Base-by-base conservation (phyloP, 805 yeast species). In the Yarrowia sp. region DNA sequence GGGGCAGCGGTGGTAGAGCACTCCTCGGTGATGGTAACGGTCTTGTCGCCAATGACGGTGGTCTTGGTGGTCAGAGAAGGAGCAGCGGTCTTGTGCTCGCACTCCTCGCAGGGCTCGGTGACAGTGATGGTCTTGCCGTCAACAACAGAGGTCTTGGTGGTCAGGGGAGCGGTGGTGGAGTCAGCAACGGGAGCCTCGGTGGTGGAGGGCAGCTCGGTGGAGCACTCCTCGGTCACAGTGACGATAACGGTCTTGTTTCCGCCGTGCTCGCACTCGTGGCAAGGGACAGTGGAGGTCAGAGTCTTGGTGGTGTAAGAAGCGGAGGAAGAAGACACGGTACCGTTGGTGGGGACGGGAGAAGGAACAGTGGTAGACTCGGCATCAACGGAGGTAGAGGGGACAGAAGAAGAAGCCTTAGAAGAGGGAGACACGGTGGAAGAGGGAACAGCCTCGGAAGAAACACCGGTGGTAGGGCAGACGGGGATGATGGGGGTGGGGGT, bases 401-500 rank as follows among this genome's bases (percentile, higher is more conserved):
- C 42, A 42, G 41, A 55, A 22, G 61, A 40, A 41, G 61, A 12
- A 9, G 22, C 59, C 5, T 3, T 92, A 80, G 90, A 87, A 84
- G 90, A 88, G 75, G 96, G 89, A 86, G 90, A 84, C 78, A 94
- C 90, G 75, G 90, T 79, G 73, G 95, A 90, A 78, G 94, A 89
- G 70, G 94, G 87, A 74, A 79, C 88, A 71, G 92, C 86, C 77
- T 88, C 92, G 72, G 90, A 86, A 86, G 86, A 38, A 12, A 38
- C 84, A 76, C 94, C 89, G 78, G 78, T 77, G 83, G 83, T 84
- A 84, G 87, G 87, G 79, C 87, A 85, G 72, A 82, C 83, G 71
- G 90, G 75, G 70, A 84, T 80, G 74, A 97, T 91, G 65, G 96
- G 80, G 71, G 76, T 81, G 78, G 97, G 96, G 81, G 96, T 90